Evolutionary conservation across 441 rosid species (phyloP).

Genomic region (Omphalea diandra): DNA sequence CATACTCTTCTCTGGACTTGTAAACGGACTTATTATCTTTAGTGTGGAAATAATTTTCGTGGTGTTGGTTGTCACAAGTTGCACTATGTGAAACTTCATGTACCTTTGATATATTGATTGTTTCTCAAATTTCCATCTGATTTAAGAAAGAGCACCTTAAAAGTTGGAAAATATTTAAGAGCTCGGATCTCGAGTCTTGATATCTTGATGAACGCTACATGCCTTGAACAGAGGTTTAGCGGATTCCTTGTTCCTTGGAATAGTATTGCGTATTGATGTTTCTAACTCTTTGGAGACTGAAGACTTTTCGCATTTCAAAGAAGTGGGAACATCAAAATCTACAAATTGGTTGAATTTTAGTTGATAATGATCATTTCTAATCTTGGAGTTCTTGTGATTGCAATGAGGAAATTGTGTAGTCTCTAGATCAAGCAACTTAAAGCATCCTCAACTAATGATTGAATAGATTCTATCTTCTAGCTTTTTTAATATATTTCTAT

Average conservation of each 20-base stretch:
- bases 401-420: not conserved
- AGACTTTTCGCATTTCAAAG: conserved; percentile 6
- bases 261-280: not conserved
- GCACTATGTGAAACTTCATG: not conserved
- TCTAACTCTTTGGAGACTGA: not conserved
- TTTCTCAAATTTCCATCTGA: not conserved
- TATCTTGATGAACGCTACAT: not conserved
- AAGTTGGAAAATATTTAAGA: not conserved
- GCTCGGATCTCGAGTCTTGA: not conserved
- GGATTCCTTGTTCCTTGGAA: not conserved
- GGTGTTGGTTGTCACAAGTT: not conserved
- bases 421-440: conserved; percentile 15
- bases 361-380: not conserved
- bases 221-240: not conserved
- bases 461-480: not conserved
- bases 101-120: conserved; percentile 9
- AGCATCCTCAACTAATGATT: not conserved
- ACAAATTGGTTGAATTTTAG: not conserved
- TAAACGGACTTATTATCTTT: not conserved
- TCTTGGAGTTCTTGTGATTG: conserved; percentile 6
- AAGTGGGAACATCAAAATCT: not conserved
- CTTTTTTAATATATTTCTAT: not conserved
- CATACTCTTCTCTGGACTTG: conserved; percentile 6
- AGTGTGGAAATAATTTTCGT: conserved; percentile 6
- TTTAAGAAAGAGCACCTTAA: not conserved